Base-by-base conservation (phyloP, 2,329 filamentous ascomycete species). In the Trichophyton simii region DNA sequence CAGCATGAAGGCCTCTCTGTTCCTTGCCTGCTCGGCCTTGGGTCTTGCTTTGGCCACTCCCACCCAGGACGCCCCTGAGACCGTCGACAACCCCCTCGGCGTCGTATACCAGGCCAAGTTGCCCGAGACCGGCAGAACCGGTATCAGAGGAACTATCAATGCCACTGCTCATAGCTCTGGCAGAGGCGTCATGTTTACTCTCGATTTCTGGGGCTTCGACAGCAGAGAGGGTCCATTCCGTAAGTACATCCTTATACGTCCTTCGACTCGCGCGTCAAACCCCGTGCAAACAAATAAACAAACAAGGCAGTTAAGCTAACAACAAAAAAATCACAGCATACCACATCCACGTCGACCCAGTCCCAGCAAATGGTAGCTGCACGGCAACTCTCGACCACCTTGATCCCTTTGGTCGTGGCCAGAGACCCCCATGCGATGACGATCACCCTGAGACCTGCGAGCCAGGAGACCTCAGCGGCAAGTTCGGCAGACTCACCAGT, bases 401-500 rank as follows among this genome's bases (percentile, higher is more conserved):
- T 11, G 87, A 91, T 69, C 88, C 88, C 18, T 88, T 80, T 71
- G 70, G 78, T 58, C 85, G 86, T 58, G 83, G 83, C 65, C 83
- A 89, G 69, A 73, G 73, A 1, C 77, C 84, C 3, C 67, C 80
- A 3, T 92, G 88, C 74, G 78, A 89, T 68, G 42, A 74, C 9
- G 67, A 70, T 8, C 69, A 75, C 5, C 85, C 85, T 6, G 73
- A 81, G 64, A 84, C 82, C 8, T 94, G 88, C 76, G 83, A 92
- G 74, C 83, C 88, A 9, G 88, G 89, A 65, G 88, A 92, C 71
- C 78, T 91, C 61, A 82, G 83, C 67, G 88, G 88, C 70, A 92
- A 92, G 76, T 77, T 87, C 68, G 87, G 87, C 64, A 78, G 79
- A 63, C 81, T 88, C 68, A 71, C 73, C 31, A 85, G 80, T 69